These are phyloP conservation scores for Rhododendron vialii DNA, from an alignment of 148 eudicot genomes.

Conservation along the genomic window DNA sequence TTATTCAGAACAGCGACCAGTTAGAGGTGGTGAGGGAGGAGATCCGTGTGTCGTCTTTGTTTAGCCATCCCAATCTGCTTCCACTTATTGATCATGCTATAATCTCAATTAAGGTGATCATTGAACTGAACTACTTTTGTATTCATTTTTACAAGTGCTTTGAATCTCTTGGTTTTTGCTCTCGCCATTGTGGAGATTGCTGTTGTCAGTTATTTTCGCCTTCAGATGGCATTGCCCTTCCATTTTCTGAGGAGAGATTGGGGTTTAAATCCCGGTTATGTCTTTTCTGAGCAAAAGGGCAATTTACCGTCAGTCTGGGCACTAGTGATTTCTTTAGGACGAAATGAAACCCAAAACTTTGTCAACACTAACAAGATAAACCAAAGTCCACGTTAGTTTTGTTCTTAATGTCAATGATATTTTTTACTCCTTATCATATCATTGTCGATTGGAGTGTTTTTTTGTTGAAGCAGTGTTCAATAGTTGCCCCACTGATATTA, in stretches of 20 bases:
- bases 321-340: background rate
- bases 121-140: background rate
- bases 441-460: background rate
- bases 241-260: background rate
- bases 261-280: background rate
- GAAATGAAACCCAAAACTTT: background rate
- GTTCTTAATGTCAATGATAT: background rate
- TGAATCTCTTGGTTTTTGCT: background rate
- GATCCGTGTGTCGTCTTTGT: constrained; percentile 88
- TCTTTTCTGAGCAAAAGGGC: background rate
- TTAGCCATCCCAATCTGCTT: constrained; percentile 87
- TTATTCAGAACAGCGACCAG: constrained; percentile 84
- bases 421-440: background rate
- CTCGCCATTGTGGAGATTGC: background rate
- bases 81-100: constrained; percentile 97
- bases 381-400: background rate
- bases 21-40: constrained; percentile 93
- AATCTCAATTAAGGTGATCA: constrained; percentile 77
- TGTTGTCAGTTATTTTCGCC: background rate
- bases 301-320: background rate
- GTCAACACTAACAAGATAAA: background rate
- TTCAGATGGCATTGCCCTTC: background rate
- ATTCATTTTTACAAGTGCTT: background rate
- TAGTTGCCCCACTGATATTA: background rate
- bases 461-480: background rate